A percentile compares a stretch with the other conserved stretches of the same genome.
phyloP scores from a whole-genome alignment of 2,329 filamentous ascomycete genomes.

The Neoascochyta sp. region DNA sequence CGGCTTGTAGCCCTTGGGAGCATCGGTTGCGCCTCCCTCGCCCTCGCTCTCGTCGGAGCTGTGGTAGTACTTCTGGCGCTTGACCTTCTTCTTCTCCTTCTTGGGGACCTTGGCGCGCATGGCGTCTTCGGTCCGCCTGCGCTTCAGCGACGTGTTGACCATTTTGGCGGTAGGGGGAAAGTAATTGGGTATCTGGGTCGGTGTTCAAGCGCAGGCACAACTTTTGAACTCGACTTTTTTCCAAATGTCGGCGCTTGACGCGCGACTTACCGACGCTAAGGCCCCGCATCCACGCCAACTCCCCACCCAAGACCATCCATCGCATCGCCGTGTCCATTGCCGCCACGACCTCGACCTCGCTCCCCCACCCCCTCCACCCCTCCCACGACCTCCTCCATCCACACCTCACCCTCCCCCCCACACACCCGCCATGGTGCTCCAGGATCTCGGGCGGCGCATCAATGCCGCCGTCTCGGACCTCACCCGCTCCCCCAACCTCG shows the following conservation, averaged over 20 bases:
- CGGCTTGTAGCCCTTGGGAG: slow-evolving; percentile 45
- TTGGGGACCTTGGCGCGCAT: slow-evolving; percentile 53
- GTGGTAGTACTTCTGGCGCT: slow-evolving; percentile 62
- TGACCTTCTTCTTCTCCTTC: slow-evolving; percentile 56
- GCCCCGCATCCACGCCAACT: slow-evolving; percentile 16
- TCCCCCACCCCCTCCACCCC: slow-evolving; percentile 4
- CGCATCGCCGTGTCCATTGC: slow-evolving; percentile 7
- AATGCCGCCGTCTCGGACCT: slow-evolving; percentile 94
- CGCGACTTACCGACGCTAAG: slow-evolving; percentile 29
- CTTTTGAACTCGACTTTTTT: slow-evolving; percentile 8
- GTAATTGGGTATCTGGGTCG: too few species aligned
- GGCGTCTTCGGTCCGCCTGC: slow-evolving; percentile 59
- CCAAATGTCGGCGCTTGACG: slow-evolving; percentile 19
- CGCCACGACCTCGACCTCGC: slow-evolving; percentile 4
- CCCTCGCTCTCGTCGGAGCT: slow-evolving; percentile 62
- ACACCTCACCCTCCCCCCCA: slow-evolving; percentile 16
- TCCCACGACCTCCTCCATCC: not conserved
- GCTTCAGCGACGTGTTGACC: slow-evolving; percentile 45
- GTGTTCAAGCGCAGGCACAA: slow-evolving; percentile 2
- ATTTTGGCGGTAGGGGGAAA: slow-evolving; percentile 28
- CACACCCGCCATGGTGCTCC: slow-evolving; percentile 88
- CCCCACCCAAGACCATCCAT: slow-evolving; percentile 22
- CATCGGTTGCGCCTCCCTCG: slow-evolving; percentile 29
- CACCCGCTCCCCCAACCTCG: slow-evolving; percentile 85
- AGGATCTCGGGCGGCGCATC: slow-evolving; percentile 97